Evolutionary conservation across 1,139 yeast species (phyloP), one percentile per base, ranked within the genome.

Genomic region (Kazachstania sp.): DNA sequence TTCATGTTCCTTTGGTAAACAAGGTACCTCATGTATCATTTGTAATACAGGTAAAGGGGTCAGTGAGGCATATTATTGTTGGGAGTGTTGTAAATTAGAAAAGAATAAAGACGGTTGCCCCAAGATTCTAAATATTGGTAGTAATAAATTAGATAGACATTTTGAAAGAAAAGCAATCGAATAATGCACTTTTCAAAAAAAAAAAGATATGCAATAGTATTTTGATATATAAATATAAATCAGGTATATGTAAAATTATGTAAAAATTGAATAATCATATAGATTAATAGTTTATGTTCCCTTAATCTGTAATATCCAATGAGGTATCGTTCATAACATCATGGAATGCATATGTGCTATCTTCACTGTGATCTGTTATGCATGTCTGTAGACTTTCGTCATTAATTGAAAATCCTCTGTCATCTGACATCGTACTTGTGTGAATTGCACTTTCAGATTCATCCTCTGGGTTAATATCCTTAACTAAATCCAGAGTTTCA

Each of bases 21-120:
- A 71, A 45, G 75, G 73, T 3, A 75, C 74, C 16, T 77, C 75
- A 54, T 90, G 97, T 61, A 79, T 88, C 20, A 69, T 87, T 26
- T 90, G 97, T 67, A 86, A 88, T 20, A 20, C 36, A 7, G 51
- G 53, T 5, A 44, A 51, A 4, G 86, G 84, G 2, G 49, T 48
- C 11, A 75, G 75, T 2, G 83, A 81, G 34, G 95, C 96, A 0
- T 86, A 72, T 61, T 92, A 87, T 65, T 90, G 98, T 61, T 73
- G 78, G 55, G 95, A 88, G 63, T 90, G 98, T 65, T 92, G 88
- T 5, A 63, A 79, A 42, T 61, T 78, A 43, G 97, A 88, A 59
- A 81, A 80, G 59, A 88, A 86, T 60, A 70, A 96, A 39, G 96
- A 90, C 62, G 98, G 98, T 1, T 90, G 98, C 68, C 97, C 97